phyloP scores from a whole-genome alignment of 1,139 yeast genomes.

The Debaryomycetaceae sp. region DNA sequence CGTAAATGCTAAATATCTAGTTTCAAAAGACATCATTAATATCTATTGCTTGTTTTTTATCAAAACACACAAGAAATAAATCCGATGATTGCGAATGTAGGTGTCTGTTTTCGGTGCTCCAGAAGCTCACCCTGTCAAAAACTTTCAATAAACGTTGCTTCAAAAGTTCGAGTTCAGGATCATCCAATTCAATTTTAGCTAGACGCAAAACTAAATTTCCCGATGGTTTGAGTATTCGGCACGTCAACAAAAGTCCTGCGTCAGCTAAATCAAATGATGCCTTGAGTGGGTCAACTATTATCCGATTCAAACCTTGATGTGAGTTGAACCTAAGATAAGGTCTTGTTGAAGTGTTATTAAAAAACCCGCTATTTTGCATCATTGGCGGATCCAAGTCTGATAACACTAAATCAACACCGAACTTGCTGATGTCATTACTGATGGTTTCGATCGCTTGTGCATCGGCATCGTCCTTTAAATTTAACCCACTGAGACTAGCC shows the following conservation, averaged over 20 bases:
- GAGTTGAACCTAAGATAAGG: constrained; percentile 49
- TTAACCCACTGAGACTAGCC: neutral
- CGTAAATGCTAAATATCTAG: neutral
- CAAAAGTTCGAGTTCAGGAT: constrained; percentile 56
- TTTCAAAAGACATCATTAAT: neutral
- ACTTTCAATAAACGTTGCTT: constrained; percentile 55
- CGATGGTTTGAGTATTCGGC: constrained; percentile 61
- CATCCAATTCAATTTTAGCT: constrained; percentile 51
- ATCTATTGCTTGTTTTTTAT: constrained; percentile 31
- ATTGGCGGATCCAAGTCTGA: constrained; percentile 88
- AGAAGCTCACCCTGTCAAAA: constrained; percentile 51
- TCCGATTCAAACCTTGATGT: constrained; percentile 24
- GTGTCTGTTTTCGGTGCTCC: constrained; percentile 7
- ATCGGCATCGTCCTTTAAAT: neutral
- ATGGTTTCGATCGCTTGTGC: neutral
- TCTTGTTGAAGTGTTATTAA: constrained; percentile 71
- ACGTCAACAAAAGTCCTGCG: constrained; percentile 77
- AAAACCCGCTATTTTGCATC: constrained; percentile 60
- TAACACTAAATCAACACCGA: constrained; percentile 55
- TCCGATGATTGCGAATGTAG: constrained; percentile 29
- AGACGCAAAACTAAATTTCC: constrained; percentile 78
- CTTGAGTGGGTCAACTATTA: constrained; percentile 23
- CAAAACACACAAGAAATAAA: constrained; percentile 64
- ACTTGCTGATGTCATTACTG: constrained; percentile 5
- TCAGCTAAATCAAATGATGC: constrained; percentile 71